These are phyloP conservation scores for Amylocarpus encephaloides DNA, from an alignment of 2,329 filamentous ascomycete genomes.

Conservation along the genomic window DNA sequence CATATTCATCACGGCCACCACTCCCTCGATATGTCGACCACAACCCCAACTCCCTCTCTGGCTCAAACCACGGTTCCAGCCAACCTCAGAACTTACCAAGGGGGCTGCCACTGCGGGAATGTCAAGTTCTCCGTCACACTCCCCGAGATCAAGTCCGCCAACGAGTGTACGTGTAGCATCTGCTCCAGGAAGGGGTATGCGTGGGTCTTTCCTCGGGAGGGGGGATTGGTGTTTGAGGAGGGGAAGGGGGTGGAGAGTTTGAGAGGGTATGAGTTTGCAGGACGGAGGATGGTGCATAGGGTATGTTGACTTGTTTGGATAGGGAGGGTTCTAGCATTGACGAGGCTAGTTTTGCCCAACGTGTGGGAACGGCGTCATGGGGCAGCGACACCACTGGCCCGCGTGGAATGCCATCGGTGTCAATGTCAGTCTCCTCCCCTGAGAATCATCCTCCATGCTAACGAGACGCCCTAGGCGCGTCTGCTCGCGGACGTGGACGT, in stretches of 20 bases:
- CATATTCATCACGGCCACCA: background rate
- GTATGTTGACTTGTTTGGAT: constrained; percentile 19
- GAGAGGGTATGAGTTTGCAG: constrained; percentile 40
- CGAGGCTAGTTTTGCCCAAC: constrained; percentile 43
- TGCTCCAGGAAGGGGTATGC: constrained; percentile 47
- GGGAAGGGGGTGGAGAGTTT: constrained; percentile 43
- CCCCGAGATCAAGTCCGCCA: constrained; percentile 50
- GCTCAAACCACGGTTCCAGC: background rate
- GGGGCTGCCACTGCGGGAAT: constrained; percentile 52
- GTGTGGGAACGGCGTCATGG: constrained; percentile 42
- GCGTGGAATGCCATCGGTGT: constrained; percentile 32
- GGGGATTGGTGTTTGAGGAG: constrained; percentile 40
- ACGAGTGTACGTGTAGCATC: constrained; percentile 62
- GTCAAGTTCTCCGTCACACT: constrained; percentile 46
- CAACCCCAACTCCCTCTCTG: background rate
- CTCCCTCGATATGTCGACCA: background rate
- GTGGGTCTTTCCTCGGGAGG: constrained; percentile 31
- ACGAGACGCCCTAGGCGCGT: constrained; percentile 8
- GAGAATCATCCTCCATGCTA: background rate
- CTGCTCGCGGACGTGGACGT: constrained; percentile 18
- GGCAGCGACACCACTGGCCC: constrained; percentile 26
- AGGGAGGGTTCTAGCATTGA: background rate
- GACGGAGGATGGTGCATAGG: constrained; percentile 37
- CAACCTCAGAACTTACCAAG: constrained; percentile 36
- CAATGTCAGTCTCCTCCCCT: constrained; percentile 35